A percentile compares a stretch with the other conserved stretches of the same genome.
Evolutionary conservation across 768 basidiomycete species (phyloP).

Genomic region (Suillus tomentosus): DNA sequence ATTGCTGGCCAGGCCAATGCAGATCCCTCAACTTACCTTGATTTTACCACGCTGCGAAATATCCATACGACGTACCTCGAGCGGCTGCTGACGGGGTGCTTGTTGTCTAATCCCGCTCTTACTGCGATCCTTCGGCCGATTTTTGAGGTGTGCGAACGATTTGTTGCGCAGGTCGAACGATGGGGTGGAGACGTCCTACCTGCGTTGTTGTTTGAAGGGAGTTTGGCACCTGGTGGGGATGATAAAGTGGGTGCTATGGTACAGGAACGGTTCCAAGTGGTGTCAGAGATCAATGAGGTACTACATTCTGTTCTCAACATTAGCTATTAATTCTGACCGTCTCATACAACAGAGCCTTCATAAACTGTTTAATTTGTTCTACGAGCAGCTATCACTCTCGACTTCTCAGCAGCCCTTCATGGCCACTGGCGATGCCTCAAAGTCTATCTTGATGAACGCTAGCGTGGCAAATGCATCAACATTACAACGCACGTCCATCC

Average conservation of each 20-base stretch:
- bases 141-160: constrained; percentile 81
- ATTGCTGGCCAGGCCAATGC: constrained; percentile 12
- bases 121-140: constrained; percentile 68
- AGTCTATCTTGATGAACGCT: constrained; percentile 63
- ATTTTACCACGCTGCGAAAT: constrained; percentile 83
- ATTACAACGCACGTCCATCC: constrained; percentile 52
- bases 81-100: constrained; percentile 74
- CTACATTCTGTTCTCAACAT: neutral
- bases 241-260: constrained; percentile 74
- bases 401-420: constrained; percentile 75
- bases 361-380: constrained; percentile 69
- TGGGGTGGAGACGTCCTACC: constrained; percentile 94
- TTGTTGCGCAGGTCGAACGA: constrained; percentile 85
- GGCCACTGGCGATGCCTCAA: constrained; percentile 66
- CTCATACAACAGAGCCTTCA: constrained; percentile 58
- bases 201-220: constrained; percentile 80
- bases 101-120: constrained; percentile 67
- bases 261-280: constrained; percentile 62
- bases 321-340: constrained; percentile 5
- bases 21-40: constrained; percentile 47
- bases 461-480: constrained; percentile 50
- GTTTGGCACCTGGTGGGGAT: constrained; percentile 52
- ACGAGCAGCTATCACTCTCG: constrained; percentile 74
- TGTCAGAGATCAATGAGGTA: constrained; percentile 81
- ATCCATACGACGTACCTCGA: constrained; percentile 85